phyloP scores from a whole-genome alignment of 2,329 filamentous ascomycete species.

The Calonectria pauciramosa region DNA sequence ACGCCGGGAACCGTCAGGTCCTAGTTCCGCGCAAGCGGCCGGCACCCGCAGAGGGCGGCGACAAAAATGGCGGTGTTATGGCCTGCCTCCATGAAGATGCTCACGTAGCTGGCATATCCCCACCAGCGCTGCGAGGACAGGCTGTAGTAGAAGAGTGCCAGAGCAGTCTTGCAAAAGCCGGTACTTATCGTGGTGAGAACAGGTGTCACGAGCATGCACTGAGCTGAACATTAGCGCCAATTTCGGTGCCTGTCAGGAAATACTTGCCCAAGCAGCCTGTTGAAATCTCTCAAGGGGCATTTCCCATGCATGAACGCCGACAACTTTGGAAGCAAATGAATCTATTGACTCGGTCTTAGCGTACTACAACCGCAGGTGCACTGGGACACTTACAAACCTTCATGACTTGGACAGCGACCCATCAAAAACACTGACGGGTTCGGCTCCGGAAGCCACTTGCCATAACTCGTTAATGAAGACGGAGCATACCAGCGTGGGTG shows the following conservation, averaged over 20 bases:
- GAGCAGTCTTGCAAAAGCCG: neutral
- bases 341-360: neutral
- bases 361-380: neutral
- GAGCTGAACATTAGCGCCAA: slow-evolving; percentile 45
- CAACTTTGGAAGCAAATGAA: slow-evolving; percentile 24
- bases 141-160: neutral
- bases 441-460: neutral
- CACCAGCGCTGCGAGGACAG: neutral
- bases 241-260: neutral
- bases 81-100: neutral
- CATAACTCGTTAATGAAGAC: neutral
- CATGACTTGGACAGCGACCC: neutral
- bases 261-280: neutral
- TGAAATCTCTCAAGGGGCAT: slow-evolving; percentile 22
- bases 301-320: slow-evolving; percentile 34
- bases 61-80: slow-evolving; percentile 43
- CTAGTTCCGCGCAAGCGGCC: slow-evolving; percentile 35
- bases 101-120: neutral
- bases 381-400: neutral
- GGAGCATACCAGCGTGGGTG: slow-evolving; percentile 21
- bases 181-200: slow-evolving; percentile 45
- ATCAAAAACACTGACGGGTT: neutral
- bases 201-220: slow-evolving; percentile 43
- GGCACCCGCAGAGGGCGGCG: slow-evolving; percentile 46
- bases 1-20: slow-evolving; percentile 43